Percentiles rank a stretch among this genome's conserved stretches.
Evolutionary conservation across 2,329 filamentous ascomycete species (phyloP).

Genomic region (Ceratocystis ficicola): DNA sequence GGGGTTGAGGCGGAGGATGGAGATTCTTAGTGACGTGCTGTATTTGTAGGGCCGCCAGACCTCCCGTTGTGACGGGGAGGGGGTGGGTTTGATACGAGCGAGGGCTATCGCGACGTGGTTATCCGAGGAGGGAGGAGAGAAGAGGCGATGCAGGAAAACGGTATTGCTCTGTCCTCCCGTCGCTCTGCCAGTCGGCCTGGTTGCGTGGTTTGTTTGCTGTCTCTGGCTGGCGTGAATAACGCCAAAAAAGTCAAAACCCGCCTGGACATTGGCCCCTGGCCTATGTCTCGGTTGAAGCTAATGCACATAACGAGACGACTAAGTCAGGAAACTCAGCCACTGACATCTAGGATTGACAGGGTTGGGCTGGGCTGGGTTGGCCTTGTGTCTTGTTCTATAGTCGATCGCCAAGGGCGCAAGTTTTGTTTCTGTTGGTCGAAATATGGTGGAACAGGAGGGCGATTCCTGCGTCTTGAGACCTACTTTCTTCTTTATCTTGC

Average conservation of each 20-base stretch:
- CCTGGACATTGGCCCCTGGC: not conserved
- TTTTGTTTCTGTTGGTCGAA: conserved; percentile 1
- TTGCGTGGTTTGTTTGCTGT: no score
- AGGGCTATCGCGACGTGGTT: not conserved
- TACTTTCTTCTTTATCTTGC: not conserved
- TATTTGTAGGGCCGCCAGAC: not conserved
- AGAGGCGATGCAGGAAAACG: not conserved
- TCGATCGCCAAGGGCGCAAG: conserved; percentile 2
- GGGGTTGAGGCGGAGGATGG: not conserved
- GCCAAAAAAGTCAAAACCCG: not conserved
- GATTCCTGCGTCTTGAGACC: not conserved
- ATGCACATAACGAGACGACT: not conserved
- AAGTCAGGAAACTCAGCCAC: conserved; percentile 1
- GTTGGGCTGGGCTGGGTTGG: not conserved
- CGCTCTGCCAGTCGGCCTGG: no score
- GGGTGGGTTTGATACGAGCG: not conserved
- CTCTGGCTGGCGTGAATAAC: not conserved
- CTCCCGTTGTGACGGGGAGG: not conserved
- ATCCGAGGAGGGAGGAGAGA: not conserved
- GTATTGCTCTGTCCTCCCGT: not conserved
- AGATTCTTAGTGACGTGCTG: not conserved
- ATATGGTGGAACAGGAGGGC: not conserved
- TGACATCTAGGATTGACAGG: not conserved
- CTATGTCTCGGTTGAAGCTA: conserved; percentile 10
- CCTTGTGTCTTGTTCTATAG: not conserved